Conservation (phyloP, 2,329 filamentous ascomycete genomes). For the Nigrospora osmanthi region DNA sequence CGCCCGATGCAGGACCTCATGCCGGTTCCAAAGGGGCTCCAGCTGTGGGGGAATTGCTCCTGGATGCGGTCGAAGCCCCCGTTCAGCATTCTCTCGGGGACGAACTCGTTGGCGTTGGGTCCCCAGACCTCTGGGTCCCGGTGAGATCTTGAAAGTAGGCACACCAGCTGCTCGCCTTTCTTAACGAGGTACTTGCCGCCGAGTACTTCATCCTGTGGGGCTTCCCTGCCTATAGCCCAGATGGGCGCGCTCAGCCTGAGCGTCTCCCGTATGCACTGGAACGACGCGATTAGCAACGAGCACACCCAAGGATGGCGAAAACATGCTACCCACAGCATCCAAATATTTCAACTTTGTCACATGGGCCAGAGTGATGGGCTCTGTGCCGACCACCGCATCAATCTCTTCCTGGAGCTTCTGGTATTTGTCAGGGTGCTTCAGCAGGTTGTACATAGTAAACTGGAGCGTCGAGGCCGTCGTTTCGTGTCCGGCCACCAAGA, state of each 20-base stretch:
- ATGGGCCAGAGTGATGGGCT: constrained; percentile 35
- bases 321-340: constrained; percentile 24
- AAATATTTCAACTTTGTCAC: constrained; percentile 43
- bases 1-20: constrained; percentile 44
- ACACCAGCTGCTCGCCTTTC: constrained; percentile 32
- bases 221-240: constrained; percentile 34
- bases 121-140: constrained; percentile 50
- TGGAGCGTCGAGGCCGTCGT: constrained; percentile 44
- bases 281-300: not conserved
- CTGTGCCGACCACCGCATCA: constrained; percentile 38
- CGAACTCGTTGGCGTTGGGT: constrained; percentile 47
- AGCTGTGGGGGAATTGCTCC: constrained; percentile 19
- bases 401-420: constrained; percentile 43
- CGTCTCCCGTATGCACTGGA: constrained; percentile 36
- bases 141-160: constrained; percentile 41
- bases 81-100: constrained; percentile 54
- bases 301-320: not conserved
- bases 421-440: constrained; percentile 39
- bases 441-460: constrained; percentile 40
- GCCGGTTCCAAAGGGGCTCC: constrained; percentile 48
- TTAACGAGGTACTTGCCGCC: constrained; percentile 46
- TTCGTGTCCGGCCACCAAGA: constrained; percentile 35
- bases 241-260: constrained; percentile 42
- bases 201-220: constrained; percentile 33
- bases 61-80: constrained; percentile 32